Base-by-base conservation (phyloP, 176 grass and related monocot genomes). In the Phoenix roebelenii region DNA sequence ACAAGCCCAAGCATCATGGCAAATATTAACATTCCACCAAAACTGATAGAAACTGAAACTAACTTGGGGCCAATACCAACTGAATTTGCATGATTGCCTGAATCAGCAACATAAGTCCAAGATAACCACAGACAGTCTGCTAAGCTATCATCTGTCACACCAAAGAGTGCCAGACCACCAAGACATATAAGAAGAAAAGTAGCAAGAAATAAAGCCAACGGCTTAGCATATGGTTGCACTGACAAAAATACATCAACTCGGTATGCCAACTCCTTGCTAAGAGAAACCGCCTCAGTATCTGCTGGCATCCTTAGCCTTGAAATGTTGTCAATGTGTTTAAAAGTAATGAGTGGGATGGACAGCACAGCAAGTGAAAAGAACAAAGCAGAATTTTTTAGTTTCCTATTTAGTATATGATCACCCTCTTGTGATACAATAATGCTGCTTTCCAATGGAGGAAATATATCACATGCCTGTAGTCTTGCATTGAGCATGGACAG, bases 1-100 rank as follows among this genome's bases (percentile, higher is more conserved):
- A 89, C 74, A 56, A 89, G 81, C 18, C 86, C 86, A 85, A 89
- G 86, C 86, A 89, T 89, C 86, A 89, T 89, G 22, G 86, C 86
- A 49, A 89, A 89, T 74, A 84, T 65, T 71, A 89, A 49, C 86
- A 89, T 85, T 52, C 86, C 86, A 68, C 86, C 86, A 50, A 89
- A 75, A 65, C 86, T 89, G 70, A 85, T 85, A 39, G 70, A 84
- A 68, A 89, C 74, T 4, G 86, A 84, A 65, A 89, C 86, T 64
- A 89, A 63, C 81, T 85, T 89, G 26, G 74, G 86, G 52, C 86
- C 81, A 81, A 84, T 22, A 54, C 81, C 81, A 14, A 49, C 54
- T 17, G 81, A 59, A 50, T 75, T 85, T 49, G 86, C 86, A 78
- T 81, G 86, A 32, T 89, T 89, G n/a, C 86, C 86, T 0, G 86